A percentile compares a stretch with the other conserved stretches of the same genome.
Conservation (phyloP, 2,329 filamentous ascomycete genomes). For the Colletotrichum horii region DNA sequence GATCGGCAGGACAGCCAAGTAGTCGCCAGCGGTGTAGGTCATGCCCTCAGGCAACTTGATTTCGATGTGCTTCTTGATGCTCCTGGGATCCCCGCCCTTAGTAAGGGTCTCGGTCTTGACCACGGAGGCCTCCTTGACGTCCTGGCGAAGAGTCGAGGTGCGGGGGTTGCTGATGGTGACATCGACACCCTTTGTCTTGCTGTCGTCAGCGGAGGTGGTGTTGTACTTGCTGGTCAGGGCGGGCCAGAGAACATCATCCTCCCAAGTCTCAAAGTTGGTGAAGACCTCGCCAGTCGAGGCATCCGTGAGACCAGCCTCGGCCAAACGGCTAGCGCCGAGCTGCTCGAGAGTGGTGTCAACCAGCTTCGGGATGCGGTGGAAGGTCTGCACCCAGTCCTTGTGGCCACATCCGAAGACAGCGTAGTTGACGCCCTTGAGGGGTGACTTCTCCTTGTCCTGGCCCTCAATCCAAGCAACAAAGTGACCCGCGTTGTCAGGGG, state of each 20-base stretch:
- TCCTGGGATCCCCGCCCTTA: conserved; percentile 36
- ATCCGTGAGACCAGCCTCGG: conserved; percentile 60
- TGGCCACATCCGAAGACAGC: conserved; percentile 70
- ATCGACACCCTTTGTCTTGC: conserved; percentile 34
- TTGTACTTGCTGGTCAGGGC: conserved; percentile 54
- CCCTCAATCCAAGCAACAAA: conserved; percentile 69
- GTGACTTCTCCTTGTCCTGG: conserved; percentile 43
- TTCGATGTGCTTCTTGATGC: conserved; percentile 70
- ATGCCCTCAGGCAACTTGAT: conserved; percentile 70
- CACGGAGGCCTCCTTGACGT: conserved; percentile 66
- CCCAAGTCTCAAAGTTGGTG: conserved; percentile 70
- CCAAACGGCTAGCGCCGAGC: conserved; percentile 39
- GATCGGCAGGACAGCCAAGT: conserved; percentile 74
- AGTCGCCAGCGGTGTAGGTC: conserved; percentile 76
- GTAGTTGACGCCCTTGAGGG: conserved; percentile 61
- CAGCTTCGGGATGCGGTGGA: conserved; percentile 69
- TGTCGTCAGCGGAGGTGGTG: conserved; percentile 37
- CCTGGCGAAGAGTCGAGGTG: conserved; percentile 61
- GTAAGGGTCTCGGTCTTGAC: conserved; percentile 58
- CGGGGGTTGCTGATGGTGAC: conserved; percentile 60
- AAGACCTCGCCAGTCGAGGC: conserved; percentile 71
- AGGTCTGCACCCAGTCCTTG: conserved; percentile 65
- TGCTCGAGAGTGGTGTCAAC: conserved; percentile 59
- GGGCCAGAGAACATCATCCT: conserved; percentile 60
- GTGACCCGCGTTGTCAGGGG: conserved; percentile 70